Evolutionary conservation across 768 basidiomycete species (phyloP).

Genomic region (Termitomyces sp.): DNA sequence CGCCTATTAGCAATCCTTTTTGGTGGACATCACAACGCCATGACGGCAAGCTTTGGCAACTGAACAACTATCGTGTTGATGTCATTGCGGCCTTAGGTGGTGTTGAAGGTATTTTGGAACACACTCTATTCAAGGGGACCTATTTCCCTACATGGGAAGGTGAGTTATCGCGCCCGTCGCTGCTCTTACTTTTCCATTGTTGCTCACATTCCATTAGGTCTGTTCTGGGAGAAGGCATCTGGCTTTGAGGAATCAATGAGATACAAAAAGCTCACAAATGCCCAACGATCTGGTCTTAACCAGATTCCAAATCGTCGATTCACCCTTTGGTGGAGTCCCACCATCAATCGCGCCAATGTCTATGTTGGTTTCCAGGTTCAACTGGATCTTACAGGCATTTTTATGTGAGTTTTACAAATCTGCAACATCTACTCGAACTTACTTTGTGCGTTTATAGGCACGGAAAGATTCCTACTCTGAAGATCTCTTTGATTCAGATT

Average conservation of each 20-base stretch:
- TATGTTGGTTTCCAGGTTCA: conserved; percentile 99
- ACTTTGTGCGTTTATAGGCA: conserved; percentile 48
- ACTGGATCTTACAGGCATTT: conserved; percentile 94
- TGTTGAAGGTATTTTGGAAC: conserved; percentile 94
- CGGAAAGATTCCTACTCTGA: conserved; percentile 96
- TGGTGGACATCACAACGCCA: conserved; percentile 99
- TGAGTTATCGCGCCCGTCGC: conserved; percentile 18
- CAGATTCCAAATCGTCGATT: conserved; percentile 99
- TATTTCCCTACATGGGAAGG: conserved; percentile 98
- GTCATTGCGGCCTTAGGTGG: conserved; percentile 97
- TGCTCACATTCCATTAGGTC: conserved; percentile 31
- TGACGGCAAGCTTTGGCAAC: conserved; percentile 93
- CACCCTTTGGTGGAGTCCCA: conserved; percentile 99
- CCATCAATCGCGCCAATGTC: conserved; percentile 98
- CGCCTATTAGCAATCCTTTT: conserved; percentile 75
- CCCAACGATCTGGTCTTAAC: conserved; percentile 95
- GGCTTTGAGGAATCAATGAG: conserved; percentile 97
- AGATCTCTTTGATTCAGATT: conserved; percentile 99
- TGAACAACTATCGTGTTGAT: conserved; percentile 98
- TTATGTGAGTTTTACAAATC: conserved; percentile 50
- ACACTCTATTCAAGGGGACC: conserved; percentile 96
- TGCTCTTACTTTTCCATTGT: background rate
- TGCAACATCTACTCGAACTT: background rate
- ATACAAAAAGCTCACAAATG: conserved; percentile 96
- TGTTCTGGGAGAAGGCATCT: conserved; percentile 98